Conservation (phyloP, 257 asterid species). For the Rauvolfia tetraphylla region DNA sequence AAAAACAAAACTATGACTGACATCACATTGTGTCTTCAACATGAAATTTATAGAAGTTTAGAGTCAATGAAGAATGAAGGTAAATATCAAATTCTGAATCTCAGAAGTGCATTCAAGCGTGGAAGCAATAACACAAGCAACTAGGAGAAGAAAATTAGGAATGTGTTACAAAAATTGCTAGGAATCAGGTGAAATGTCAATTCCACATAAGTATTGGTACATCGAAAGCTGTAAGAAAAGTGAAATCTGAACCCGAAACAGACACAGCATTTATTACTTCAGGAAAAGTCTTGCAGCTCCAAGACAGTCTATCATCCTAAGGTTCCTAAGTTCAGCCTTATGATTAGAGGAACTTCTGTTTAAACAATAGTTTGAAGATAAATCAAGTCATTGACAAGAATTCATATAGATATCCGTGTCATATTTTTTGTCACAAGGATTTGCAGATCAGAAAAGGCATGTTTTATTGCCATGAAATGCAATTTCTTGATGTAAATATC, state of each 20-base stretch:
- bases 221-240: too few relatives aligned
- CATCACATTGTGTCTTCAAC: background rate
- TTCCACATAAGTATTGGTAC: background rate
- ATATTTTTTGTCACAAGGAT: background rate
- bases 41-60: background rate
- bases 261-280: background rate
- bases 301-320: background rate
- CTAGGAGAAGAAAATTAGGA: background rate
- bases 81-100: background rate
- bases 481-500: background rate
- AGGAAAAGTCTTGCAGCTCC: background rate
- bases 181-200: background rate
- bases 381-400: background rate
- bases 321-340: background rate
- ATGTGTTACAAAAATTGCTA: background rate
- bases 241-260: background rate
- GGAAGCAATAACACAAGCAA: background rate
- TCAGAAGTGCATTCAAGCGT: background rate
- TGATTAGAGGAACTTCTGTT: background rate
- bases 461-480: too few relatives aligned
- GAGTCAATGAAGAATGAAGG: background rate
- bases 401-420: background rate
- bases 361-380: background rate
- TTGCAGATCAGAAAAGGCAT: background rate
- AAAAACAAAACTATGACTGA: conserved; percentile 3